These are phyloP conservation scores for Fusarium circinatum DNA, from an alignment of 2,329 filamentous ascomycete genomes.

Conservation along the genomic window DNA sequence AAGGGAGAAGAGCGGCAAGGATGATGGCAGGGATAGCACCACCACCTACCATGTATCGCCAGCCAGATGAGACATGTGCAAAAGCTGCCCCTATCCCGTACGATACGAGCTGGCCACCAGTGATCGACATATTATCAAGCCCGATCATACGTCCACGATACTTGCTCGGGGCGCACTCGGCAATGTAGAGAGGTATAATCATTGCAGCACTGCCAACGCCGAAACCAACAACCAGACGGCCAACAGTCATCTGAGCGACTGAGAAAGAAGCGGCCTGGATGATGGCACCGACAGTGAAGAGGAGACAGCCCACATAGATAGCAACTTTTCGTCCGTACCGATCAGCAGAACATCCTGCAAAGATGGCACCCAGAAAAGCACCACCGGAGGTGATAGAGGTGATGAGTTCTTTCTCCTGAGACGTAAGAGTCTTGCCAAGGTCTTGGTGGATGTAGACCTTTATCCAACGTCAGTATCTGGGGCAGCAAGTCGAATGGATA, in stretches of 20 bases:
- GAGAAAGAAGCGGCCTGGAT: constrained; percentile 43
- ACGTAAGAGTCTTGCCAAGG: constrained; percentile 52
- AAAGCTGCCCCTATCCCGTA: constrained; percentile 53
- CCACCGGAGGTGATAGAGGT: constrained; percentile 61
- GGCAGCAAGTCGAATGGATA: not conserved
- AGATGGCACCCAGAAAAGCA: constrained; percentile 44
- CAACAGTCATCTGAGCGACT: constrained; percentile 44
- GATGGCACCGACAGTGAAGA: constrained; percentile 42
- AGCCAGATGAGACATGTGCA: constrained; percentile 54
- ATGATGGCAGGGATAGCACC: constrained; percentile 59
- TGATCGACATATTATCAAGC: constrained; percentile 59
- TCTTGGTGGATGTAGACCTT: constrained; percentile 37
- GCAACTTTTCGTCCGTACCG: constrained; percentile 42
- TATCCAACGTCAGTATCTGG: not conserved
- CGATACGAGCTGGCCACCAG: constrained; percentile 53
- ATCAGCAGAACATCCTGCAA: constrained; percentile 42
- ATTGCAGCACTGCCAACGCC: constrained; percentile 61
- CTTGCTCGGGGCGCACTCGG: constrained; percentile 60
- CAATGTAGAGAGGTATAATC: constrained; percentile 59
- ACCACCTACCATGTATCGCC: constrained; percentile 61
- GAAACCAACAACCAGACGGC: constrained; percentile 58
- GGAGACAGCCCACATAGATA: constrained; percentile 43
- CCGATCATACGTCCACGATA: constrained; percentile 60
- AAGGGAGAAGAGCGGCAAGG: constrained; percentile 54
- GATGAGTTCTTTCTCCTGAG: constrained; percentile 60